Evolutionary conservation across 306 rosid species (phyloP).

Genomic region (Gillenia trifoliata): DNA sequence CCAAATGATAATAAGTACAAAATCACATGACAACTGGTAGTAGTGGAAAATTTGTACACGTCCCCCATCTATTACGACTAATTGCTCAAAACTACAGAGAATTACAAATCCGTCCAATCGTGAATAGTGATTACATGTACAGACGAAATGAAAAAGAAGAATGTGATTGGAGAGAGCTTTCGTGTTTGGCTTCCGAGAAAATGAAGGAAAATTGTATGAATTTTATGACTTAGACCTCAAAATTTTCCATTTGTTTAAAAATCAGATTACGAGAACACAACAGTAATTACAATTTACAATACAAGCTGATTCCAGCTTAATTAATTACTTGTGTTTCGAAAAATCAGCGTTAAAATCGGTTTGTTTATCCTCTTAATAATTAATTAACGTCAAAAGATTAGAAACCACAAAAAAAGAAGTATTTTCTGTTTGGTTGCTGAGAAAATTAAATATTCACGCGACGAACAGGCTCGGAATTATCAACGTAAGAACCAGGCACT

Average conservation of each 20-base stretch:
- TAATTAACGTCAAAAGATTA: background rate
- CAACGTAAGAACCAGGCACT: background rate
- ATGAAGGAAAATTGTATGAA: background rate
- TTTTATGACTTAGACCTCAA: background rate
- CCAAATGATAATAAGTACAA: background rate
- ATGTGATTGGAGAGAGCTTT: background rate
- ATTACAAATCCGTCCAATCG: background rate
- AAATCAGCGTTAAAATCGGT: background rate
- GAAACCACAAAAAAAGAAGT: background rate
- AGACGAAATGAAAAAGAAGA: background rate
- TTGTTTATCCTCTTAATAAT: background rate
- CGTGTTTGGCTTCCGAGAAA: conserved; percentile 1
- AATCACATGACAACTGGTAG: background rate
- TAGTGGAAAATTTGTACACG: background rate
- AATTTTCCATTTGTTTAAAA: background rate
- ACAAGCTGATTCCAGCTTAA: background rate
- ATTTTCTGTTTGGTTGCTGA: background rate
- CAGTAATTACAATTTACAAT: background rate
- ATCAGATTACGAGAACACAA: background rate
- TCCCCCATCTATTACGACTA: background rate
- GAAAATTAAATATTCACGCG: background rate
- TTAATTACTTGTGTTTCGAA: background rate
- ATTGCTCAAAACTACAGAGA: background rate
- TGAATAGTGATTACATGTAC: background rate
- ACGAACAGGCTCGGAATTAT: background rate